Percentiles rank a stretch among this genome's conserved stretches.
phyloP scores from a whole-genome alignment of 2,329 filamentous ascomycete species.

The Aspergillus brunneoviolaceus region DNA sequence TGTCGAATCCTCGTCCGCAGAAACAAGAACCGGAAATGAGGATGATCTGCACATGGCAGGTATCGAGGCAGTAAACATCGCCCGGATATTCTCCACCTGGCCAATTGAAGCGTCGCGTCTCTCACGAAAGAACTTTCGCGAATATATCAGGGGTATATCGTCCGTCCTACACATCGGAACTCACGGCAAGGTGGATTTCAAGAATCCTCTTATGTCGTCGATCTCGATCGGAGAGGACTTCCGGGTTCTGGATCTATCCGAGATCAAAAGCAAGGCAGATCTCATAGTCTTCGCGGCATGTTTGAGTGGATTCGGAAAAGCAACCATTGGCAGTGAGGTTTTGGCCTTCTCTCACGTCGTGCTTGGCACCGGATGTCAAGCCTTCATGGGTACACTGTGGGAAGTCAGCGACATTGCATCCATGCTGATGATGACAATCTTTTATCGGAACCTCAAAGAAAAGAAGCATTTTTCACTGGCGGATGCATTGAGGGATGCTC shows the following conservation, averaged over 20 bases:
- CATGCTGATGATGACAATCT: conserved; percentile 27
- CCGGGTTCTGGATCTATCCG: conserved; percentile 25
- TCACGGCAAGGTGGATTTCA: conserved; percentile 22
- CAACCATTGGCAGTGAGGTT: conserved; percentile 24
- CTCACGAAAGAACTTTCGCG: conserved; percentile 22
- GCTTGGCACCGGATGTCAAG: conserved; percentile 26
- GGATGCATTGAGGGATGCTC: conserved; percentile 18
- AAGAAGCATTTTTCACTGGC: conserved; percentile 13
- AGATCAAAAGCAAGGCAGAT: conserved; percentile 20
- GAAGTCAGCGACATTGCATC: conserved; percentile 27
- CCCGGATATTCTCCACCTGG: conserved; percentile 25
- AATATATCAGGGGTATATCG: conserved; percentile 22
- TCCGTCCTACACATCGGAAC: conserved; percentile 27
- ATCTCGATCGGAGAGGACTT: conserved; percentile 29
- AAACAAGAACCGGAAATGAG: conserved; percentile 14
- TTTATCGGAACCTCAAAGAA: conserved; percentile 23
- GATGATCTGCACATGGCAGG: conserved; percentile 24
- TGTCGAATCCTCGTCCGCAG: background rate
- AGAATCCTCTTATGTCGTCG: conserved; percentile 24
- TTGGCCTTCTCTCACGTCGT: conserved; percentile 29
- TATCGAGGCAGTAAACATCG: conserved; percentile 28
- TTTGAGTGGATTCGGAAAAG: conserved; percentile 25
- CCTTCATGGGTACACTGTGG: conserved; percentile 27
- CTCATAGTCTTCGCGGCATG: conserved; percentile 28
- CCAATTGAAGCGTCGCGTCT: conserved; percentile 26